A percentile compares a stretch with the other conserved stretches of the same genome.
These are phyloP conservation scores for Phoenix dactylifera DNA, from an alignment of 176 grass and related monocot species.

Conservation along the genomic window DNA sequence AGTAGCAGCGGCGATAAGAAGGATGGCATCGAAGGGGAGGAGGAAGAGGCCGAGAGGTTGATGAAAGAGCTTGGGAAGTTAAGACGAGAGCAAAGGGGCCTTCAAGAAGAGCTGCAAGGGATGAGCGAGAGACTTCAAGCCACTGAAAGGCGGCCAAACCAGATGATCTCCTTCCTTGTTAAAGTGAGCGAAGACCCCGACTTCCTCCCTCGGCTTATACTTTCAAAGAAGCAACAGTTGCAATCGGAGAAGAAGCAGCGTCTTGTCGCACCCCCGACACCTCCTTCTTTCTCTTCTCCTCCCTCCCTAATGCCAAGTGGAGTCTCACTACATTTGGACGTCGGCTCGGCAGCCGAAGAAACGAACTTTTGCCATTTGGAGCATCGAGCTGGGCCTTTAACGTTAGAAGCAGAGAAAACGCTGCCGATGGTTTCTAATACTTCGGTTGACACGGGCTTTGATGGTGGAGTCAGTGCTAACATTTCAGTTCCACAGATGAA, in stretches of 20 bases:
- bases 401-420: no score
- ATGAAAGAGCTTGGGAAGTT: constrained; percentile 34
- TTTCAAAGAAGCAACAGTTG: constrained; percentile 7
- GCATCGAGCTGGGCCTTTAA: no score
- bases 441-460: no score
- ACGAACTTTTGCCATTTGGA: no score
- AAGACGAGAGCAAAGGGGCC: constrained; percentile 40
- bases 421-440: no score
- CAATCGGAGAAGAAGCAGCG: constrained; percentile 32
- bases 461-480: no score
- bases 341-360: no score
- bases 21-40: background rate
- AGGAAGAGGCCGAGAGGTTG: constrained; percentile 10
- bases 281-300: background rate
- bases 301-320: no score
- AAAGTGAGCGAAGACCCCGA: constrained; percentile 40
- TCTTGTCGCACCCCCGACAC: constrained; percentile 1
- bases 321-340: no score
- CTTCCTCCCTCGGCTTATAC: constrained; percentile 22
- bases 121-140: constrained; percentile 51
- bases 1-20: background rate
- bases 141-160: constrained; percentile 41
- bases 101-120: constrained; percentile 48
- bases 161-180: constrained; percentile 52
- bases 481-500: no score